These are phyloP conservation scores for Claviceps fusiformis DNA, from an alignment of 2,329 filamentous ascomycete genomes.

Conservation along the genomic window DNA sequence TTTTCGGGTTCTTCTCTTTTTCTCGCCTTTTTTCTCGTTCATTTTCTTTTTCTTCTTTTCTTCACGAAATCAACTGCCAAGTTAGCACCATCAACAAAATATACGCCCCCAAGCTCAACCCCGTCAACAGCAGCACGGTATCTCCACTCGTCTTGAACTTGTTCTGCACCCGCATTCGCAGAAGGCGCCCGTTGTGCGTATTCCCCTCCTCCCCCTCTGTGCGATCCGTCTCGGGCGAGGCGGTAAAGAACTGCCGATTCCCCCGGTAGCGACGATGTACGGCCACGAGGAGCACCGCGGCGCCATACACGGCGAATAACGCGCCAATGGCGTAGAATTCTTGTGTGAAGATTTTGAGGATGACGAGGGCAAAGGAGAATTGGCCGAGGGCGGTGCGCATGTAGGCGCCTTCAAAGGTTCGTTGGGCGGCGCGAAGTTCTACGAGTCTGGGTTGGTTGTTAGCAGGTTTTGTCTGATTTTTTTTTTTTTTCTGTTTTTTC, in stretches of 20 bases:
- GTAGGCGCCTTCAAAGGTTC: conserved; percentile 95
- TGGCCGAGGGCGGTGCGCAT: conserved; percentile 88
- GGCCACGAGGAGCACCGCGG: conserved; percentile 69
- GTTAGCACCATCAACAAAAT: conserved; percentile 42
- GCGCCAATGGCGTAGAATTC: conserved; percentile 98
- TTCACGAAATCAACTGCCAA: conserved; percentile 26
- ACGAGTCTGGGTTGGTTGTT: conserved; percentile 47
- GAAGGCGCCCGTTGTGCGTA: background rate
- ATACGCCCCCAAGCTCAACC: conserved; percentile 44
- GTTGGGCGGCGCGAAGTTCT: conserved; percentile 85
- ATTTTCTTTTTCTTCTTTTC: too few relatives aligned
- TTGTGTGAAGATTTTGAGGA: conserved; percentile 82
- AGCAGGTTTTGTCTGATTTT: background rate
- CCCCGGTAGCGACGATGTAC: conserved; percentile 81
- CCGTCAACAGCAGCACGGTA: conserved; percentile 44
- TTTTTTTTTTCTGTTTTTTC: too few relatives aligned
- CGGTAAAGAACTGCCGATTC: conserved; percentile 80
- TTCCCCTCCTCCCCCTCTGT: too few relatives aligned
- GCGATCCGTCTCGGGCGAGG: background rate
- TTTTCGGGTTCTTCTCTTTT: too few relatives aligned
- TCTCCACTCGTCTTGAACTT: conserved; percentile 53
- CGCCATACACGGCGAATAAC: conserved; percentile 83
- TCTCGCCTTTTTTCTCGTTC: too few relatives aligned
- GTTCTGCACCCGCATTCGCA: conserved; percentile 17
- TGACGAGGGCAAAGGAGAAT: conserved; percentile 87